Evolutionary conservation across 176 grass and related monocot species (phyloP).

Genomic region (Paspalum notatum): DNA sequence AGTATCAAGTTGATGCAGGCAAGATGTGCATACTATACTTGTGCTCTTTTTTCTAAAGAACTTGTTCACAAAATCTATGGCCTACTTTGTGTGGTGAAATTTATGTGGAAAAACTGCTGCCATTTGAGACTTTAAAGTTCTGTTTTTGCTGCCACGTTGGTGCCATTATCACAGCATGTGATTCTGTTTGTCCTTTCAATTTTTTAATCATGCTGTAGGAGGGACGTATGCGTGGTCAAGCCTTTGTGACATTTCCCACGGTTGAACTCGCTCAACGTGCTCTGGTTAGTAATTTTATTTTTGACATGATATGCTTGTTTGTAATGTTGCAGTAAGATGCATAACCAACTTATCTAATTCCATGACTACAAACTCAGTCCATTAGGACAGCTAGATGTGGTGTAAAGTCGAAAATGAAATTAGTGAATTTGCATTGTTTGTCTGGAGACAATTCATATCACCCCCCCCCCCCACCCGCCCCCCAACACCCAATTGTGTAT

Average conservation of each 20-base stretch:
- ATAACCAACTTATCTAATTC: neutral
- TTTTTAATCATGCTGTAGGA: conserved; percentile 60
- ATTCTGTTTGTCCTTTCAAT: conserved; percentile 15
- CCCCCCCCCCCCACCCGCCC: too few relatives aligned
- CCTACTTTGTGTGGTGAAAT: too few relatives aligned
- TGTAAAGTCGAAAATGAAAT: neutral
- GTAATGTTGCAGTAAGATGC: neutral
- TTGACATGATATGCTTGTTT: neutral
- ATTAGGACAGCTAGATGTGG: neutral
- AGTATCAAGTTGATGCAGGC: conserved; percentile 96
- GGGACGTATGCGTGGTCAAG: conserved; percentile 90
- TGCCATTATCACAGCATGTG: neutral
- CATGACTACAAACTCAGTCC: conserved; percentile 6
- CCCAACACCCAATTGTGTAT: neutral
- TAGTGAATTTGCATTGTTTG: neutral
- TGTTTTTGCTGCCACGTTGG: neutral
- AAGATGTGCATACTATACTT: conserved; percentile 30
- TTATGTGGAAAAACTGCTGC: too few relatives aligned
- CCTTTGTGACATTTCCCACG: conserved; percentile 92
- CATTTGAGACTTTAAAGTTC: too few relatives aligned
- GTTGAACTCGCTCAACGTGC: conserved; percentile 70
- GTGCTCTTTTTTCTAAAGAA: neutral
- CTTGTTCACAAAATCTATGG: neutral
- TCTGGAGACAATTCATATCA: conserved; percentile 17
- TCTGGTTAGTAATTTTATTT: conserved; percentile 63